These are phyloP conservation scores for Macrotyloma uniflorum DNA, from an alignment of 306 rosid genomes.

Conservation along the genomic window DNA sequence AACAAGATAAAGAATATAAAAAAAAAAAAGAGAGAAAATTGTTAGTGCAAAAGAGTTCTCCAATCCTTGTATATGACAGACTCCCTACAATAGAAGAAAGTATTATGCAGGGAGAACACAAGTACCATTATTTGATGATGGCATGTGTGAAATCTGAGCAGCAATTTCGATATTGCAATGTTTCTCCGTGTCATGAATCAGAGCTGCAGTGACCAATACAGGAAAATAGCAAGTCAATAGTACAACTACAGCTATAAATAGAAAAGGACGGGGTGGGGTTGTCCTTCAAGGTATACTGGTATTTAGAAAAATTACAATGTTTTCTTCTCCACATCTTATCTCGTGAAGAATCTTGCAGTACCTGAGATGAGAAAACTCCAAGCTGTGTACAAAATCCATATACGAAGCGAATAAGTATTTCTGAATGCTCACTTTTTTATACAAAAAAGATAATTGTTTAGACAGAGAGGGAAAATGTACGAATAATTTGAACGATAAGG, in stretches of 20 bases:
- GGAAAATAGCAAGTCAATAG: slow-evolving; percentile 32
- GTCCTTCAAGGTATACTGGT: slow-evolving; percentile 31
- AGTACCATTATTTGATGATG: slow-evolving; percentile 79
- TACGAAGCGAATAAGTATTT: slow-evolving; percentile 42
- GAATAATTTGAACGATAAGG: slow-evolving; percentile 4
- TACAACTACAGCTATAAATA: neutral
- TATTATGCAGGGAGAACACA: slow-evolving; percentile 50
- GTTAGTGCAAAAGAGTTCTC: slow-evolving; percentile 6
- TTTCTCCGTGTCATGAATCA: slow-evolving; percentile 81
- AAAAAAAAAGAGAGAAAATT: neutral
- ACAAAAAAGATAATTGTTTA: neutral
- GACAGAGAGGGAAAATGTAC: neutral
- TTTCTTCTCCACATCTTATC: slow-evolving; percentile 76
- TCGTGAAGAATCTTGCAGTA: slow-evolving; percentile 87
- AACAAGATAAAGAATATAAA: slow-evolving; percentile 24
- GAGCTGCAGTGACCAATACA: slow-evolving; percentile 56
- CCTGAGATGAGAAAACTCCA: slow-evolving; percentile 97
- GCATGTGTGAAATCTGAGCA: slow-evolving; percentile 68
- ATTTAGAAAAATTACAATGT: slow-evolving; percentile 61
- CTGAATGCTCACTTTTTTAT: slow-evolving; percentile 24
- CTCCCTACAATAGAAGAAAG: slow-evolving; percentile 16
- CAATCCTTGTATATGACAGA: neutral
- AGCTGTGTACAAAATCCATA: slow-evolving; percentile 69
- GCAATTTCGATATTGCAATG: slow-evolving; percentile 92
- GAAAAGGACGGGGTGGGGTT: neutral